These are phyloP conservation scores for Limonomyces culmigenus DNA, from an alignment of 1,284 basidiomycete species.

Conservation along the genomic window DNA sequence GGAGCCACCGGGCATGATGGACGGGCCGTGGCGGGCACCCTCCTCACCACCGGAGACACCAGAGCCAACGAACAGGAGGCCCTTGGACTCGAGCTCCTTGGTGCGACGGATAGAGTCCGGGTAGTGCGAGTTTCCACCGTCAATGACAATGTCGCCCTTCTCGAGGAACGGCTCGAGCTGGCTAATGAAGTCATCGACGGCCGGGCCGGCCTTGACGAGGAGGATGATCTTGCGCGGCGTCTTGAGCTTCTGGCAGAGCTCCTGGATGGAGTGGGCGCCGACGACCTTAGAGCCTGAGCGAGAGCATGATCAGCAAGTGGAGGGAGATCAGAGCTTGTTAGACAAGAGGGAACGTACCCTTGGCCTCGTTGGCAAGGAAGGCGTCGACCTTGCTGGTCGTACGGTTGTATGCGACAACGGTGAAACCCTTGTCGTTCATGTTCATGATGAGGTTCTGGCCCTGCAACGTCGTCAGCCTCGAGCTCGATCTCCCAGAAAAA, in stretches of 20 bases:
- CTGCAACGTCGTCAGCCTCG: slow-evolving; percentile 20
- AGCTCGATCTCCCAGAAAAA: slow-evolving; percentile 7
- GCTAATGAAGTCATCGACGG: slow-evolving; percentile 65
- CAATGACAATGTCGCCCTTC: slow-evolving; percentile 87
- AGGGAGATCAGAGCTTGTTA: slow-evolving; percentile 4
- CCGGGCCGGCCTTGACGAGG: slow-evolving; percentile 80
- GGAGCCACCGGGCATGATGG: slow-evolving; percentile 98
- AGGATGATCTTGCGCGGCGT: slow-evolving; percentile 84
- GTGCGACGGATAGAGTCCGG: slow-evolving; percentile 94
- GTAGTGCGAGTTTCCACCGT: slow-evolving; percentile 99
- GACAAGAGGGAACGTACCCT: slow-evolving; percentile 44
- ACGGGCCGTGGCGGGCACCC: slow-evolving; percentile 94
- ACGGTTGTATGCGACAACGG: slow-evolving; percentile 93
- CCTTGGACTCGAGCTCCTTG: slow-evolving; percentile 87
- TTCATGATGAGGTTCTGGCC: slow-evolving; percentile 95
- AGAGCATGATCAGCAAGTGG: slow-evolving; percentile 5
- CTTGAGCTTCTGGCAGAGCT: slow-evolving; percentile 73
- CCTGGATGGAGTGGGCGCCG: slow-evolving; percentile 88
- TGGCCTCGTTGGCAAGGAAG: slow-evolving; percentile 95
- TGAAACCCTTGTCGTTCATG: slow-evolving; percentile 99
- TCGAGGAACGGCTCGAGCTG: slow-evolving; percentile 61
- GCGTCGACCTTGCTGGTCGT: slow-evolving; percentile 92
- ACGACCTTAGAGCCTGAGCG: slow-evolving; percentile 78
- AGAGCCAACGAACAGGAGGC: slow-evolving; percentile 92
- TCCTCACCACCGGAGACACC: slow-evolving; percentile 99